These are phyloP conservation scores for Cladosporium sp. DNA, from an alignment of 2,329 filamentous ascomycete genomes.

Conservation along the genomic window DNA sequence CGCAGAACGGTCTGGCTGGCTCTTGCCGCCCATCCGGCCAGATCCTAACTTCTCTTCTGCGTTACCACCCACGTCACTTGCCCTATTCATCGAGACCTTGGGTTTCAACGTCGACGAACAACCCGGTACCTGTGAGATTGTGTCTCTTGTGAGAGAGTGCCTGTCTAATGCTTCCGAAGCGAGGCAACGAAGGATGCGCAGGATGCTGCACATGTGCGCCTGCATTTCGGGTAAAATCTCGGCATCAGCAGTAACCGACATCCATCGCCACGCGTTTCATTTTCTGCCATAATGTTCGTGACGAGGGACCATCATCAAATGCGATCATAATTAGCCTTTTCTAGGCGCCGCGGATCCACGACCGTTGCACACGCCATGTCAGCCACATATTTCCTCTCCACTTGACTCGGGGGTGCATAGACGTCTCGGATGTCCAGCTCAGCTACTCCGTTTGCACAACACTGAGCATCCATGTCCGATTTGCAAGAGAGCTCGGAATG, in stretches of 20 bases:
- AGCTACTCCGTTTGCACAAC: conserved; percentile 10
- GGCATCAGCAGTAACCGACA: conserved; percentile 6
- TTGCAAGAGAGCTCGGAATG: background rate
- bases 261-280: background rate
- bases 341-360: conserved; percentile 5
- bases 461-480: background rate
- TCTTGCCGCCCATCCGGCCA: conserved; percentile 11
- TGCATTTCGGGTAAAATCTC: background rate
- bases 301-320: background rate
- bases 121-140: background rate
- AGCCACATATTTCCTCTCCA: background rate
- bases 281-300: background rate
- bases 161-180: background rate
- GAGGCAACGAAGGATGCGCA: background rate
- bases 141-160: background rate
- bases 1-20: conserved; percentile 3
- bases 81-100: background rate
- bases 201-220: background rate
- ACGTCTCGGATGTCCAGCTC: conserved; percentile 4
- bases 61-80: conserved; percentile 12
- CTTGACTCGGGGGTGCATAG: background rate
- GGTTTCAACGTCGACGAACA: background rate
- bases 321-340: background rate
- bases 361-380: background rate
- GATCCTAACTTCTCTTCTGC: conserved; percentile 6